Evolutionary conservation across 345 rosid species (phyloP).

Genomic region (Boechera divaricarpa): DNA sequence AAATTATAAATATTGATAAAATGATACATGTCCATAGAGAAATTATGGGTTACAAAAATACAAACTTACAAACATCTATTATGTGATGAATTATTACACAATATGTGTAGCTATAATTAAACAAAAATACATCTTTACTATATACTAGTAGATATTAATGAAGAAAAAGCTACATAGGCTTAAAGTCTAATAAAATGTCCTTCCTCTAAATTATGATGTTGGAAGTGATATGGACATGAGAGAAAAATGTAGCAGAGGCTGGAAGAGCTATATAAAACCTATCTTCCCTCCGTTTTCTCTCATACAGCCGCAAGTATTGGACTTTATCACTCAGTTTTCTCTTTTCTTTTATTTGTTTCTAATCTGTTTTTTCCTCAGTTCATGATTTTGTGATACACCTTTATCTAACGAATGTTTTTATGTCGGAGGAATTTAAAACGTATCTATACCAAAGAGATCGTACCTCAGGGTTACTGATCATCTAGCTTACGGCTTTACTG

Average conservation of each 20-base stretch:
- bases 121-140: constrained; percentile 25
- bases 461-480: constrained; percentile 67
- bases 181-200: constrained; percentile 21
- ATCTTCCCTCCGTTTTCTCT: constrained; percentile 73
- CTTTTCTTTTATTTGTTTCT: constrained; percentile 21
- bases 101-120: constrained; percentile 27
- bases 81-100: constrained; percentile 20
- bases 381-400: constrained; percentile 62
- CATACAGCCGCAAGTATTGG: constrained; percentile 27
- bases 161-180: constrained; percentile 14
- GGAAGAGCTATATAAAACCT: too few species aligned
- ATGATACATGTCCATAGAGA: constrained; percentile 29
- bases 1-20: neutral
- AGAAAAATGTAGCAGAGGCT: constrained; percentile 66
- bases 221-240: constrained; percentile 61
- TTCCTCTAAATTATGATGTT: constrained; percentile 31
- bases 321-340: constrained; percentile 16
- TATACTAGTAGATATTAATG: constrained; percentile 25
- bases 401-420: constrained; percentile 66
- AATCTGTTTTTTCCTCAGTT: constrained; percentile 51
- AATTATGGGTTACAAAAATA: constrained; percentile 27
- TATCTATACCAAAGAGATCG: constrained; percentile 74
- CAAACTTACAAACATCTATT: constrained; percentile 17
- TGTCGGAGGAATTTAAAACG: constrained; percentile 70
- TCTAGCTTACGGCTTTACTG: constrained; percentile 97